A percentile compares a stretch with the other conserved stretches of the same genome.
Evolutionary conservation across 306 rosid genomes (phyloP).

Genomic region (Gynostemma pentaphyllum): DNA sequence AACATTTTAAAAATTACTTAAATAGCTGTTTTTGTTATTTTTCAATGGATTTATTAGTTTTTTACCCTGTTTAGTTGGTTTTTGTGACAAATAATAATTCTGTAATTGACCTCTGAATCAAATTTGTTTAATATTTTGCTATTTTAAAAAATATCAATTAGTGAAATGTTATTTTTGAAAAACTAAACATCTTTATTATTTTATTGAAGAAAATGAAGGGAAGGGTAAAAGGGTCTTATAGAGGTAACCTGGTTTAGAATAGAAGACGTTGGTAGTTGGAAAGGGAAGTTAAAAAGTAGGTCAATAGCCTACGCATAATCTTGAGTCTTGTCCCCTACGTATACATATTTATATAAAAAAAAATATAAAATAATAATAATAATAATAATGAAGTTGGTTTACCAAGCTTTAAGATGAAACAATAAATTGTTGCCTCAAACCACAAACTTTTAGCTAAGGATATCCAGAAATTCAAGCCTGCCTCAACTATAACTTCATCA

Average conservation of each 20-base stretch:
- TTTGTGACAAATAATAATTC: too few species aligned
- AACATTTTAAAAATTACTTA: too few species aligned
- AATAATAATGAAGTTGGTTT: not conserved
- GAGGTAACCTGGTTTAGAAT: not conserved
- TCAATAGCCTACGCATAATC: slow-evolving; percentile 4
- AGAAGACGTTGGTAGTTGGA: slow-evolving; percentile 12
- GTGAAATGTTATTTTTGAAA: too few species aligned
- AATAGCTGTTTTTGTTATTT: too few species aligned
- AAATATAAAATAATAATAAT: not conserved
- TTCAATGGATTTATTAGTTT: too few species aligned
- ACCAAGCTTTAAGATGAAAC: slow-evolving; percentile 6
- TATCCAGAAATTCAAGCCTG: slow-evolving; percentile 6
- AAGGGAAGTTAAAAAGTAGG: slow-evolving; percentile 15
- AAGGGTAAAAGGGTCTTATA: slow-evolving; percentile 8
- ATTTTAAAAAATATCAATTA: too few species aligned
- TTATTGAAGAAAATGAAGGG: not conserved
- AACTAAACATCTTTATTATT: not conserved
- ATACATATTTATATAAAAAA: not conserved
- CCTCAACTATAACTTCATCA: slow-evolving; percentile 1
- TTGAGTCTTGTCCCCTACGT: not conserved
- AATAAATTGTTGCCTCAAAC: not conserved
- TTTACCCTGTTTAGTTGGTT: too few species aligned
- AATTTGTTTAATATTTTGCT: too few species aligned
- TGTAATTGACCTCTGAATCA: too few species aligned
- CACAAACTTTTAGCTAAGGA: not conserved